Evolutionary conservation across 1,284 basidiomycete genomes (phyloP).

Genomic region (Sphaerobolus stellatus): DNA sequence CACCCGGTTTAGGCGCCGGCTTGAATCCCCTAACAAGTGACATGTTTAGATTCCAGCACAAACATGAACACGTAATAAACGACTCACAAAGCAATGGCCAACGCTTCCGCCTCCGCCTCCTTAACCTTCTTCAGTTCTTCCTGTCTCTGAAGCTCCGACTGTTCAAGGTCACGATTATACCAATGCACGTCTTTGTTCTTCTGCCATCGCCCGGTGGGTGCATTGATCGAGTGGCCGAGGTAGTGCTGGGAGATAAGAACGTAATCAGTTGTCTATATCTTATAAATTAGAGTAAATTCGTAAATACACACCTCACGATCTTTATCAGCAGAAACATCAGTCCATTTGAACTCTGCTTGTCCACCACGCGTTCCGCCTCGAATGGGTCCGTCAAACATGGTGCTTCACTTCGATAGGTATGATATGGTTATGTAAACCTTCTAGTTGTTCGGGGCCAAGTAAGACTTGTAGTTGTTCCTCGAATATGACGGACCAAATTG

Average conservation of each 20-base stretch:
- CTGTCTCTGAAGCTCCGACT: slow-evolving; percentile 44
- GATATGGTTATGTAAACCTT: too few relatives aligned
- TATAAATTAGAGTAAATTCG: background rate
- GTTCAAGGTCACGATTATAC: slow-evolving; percentile 70
- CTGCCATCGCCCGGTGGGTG: slow-evolving; percentile 91
- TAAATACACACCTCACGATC: slow-evolving; percentile 70
- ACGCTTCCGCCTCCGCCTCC: slow-evolving; percentile 83
- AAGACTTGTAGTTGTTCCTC: too few relatives aligned
- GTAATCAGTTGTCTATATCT: slow-evolving; percentile 1
- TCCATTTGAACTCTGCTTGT: slow-evolving; percentile 90
- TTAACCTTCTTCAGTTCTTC: slow-evolving; percentile 82
- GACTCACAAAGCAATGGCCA: slow-evolving; percentile 74
- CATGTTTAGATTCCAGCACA: background rate
- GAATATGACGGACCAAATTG: too few relatives aligned
- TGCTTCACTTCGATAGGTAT: slow-evolving; percentile 3
- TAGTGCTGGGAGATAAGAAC: slow-evolving; percentile 62
- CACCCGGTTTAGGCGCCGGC: slow-evolving; percentile 19
- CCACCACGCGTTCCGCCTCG: slow-evolving; percentile 86
- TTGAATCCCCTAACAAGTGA: slow-evolving; percentile 27
- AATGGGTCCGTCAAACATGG: slow-evolving; percentile 73
- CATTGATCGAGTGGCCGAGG: slow-evolving; percentile 88
- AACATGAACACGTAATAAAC: slow-evolving; percentile 1
- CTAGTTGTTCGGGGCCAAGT: too few relatives aligned
- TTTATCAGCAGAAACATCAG: slow-evolving; percentile 87
- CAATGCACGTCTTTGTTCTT: slow-evolving; percentile 94